Conservation (phyloP, 2,329 filamentous ascomycete genomes). For the Coccinonectria pachysandricola region DNA sequence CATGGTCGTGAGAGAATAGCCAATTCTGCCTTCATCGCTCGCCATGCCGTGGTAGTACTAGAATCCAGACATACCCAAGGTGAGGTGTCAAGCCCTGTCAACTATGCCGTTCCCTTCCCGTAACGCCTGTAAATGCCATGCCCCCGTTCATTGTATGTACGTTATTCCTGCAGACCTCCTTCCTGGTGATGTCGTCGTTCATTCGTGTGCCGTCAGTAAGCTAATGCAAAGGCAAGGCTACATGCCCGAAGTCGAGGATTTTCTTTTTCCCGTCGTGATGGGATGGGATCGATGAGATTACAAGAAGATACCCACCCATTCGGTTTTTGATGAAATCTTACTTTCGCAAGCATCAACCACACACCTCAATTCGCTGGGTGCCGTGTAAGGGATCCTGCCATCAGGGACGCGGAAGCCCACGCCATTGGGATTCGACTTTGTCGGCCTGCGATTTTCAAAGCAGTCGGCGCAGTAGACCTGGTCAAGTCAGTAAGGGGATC, state of each 20-base stretch:
- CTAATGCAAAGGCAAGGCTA: too few species aligned
- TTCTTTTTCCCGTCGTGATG: too few species aligned
- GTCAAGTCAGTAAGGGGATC: background rate
- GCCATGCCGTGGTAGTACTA: too few species aligned
- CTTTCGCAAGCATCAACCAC: constrained; percentile 46
- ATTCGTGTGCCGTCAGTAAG: too few species aligned
- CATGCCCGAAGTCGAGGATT: too few species aligned
- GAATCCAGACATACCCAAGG: too few species aligned
- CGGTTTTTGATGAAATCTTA: constrained; percentile 42
- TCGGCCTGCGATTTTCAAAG: constrained; percentile 43
- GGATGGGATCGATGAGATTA: too few species aligned
- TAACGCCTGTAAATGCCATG: constrained; percentile 12
- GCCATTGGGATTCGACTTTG: constrained; percentile 22
- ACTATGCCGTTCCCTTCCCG: too few species aligned
- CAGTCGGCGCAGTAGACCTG: constrained; percentile 55
- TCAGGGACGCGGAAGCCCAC: constrained; percentile 29
- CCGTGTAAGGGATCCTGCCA: constrained; percentile 16
- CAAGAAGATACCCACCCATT: constrained; percentile 53
- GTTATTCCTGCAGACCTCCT: too few species aligned
- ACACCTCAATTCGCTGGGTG: constrained; percentile 34
- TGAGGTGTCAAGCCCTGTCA: too few species aligned
- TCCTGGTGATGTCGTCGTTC: constrained; percentile 10
- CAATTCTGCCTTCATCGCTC: too few species aligned
- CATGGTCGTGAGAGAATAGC: too few species aligned
- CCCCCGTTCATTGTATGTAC: constrained; percentile 7